phyloP scores from a whole-genome alignment of 768 basidiomycete species.

The Leccinum truebloodii region DNA sequence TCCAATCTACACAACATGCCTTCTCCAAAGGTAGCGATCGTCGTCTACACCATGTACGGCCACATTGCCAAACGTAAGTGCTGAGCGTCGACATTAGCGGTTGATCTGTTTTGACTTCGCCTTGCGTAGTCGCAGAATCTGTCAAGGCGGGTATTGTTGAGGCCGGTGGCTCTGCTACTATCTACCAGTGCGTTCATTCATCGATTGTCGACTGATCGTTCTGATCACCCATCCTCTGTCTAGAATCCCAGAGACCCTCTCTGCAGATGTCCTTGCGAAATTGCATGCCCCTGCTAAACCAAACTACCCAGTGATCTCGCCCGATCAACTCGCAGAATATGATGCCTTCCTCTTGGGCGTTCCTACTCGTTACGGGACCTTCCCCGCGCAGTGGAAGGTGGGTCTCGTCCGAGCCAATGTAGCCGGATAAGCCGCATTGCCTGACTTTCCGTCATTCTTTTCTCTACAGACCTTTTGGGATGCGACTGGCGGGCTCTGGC shows the following conservation, averaged over 20 bases:
- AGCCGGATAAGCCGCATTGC: background rate
- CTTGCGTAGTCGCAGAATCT: conserved; percentile 58
- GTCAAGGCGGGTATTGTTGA: conserved; percentile 45
- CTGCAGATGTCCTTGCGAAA: conserved; percentile 60
- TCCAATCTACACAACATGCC: conserved; percentile 34
- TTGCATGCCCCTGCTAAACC: conserved; percentile 74
- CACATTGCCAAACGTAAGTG: conserved; percentile 67
- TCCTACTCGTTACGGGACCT: conserved; percentile 47
- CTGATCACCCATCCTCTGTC: background rate
- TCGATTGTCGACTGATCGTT: background rate
- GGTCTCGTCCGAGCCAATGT: conserved; percentile 4
- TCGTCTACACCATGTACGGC: conserved; percentile 75
- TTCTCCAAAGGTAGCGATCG: conserved; percentile 59
- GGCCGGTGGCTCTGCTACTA: conserved; percentile 51
- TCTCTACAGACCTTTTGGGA: conserved; percentile 70
- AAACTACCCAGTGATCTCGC: conserved; percentile 42
- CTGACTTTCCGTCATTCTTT: conserved; percentile 1
- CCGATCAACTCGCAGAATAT: conserved; percentile 19
- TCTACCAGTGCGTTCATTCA: conserved; percentile 53
- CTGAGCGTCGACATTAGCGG: background rate
- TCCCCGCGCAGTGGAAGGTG: conserved; percentile 63
- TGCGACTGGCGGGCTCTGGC: conserved; percentile 68
- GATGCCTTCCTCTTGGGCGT: conserved; percentile 47
- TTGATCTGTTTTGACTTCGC: conserved; percentile 2
- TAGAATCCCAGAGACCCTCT: conserved; percentile 79